These are phyloP conservation scores for Coemansia sp. DNA, from an alignment of 192 early-diverging fungal genomes.

Conservation along the genomic window DNA sequence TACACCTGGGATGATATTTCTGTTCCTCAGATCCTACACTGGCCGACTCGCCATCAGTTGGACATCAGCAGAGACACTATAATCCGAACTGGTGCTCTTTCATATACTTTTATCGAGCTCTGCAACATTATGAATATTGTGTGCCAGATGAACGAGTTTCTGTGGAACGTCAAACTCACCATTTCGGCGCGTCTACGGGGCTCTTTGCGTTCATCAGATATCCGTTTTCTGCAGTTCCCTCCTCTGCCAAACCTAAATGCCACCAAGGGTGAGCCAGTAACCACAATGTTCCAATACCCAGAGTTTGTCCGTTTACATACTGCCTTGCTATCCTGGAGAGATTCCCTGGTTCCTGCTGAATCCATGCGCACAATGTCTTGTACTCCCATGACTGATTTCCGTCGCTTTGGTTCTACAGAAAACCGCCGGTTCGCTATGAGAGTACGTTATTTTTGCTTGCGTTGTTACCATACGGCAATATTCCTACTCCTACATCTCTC, in stretches of 20 bases:
- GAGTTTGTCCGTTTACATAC: conserved; percentile 23
- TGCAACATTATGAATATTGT: conserved; percentile 30
- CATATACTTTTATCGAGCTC: conserved; percentile 37
- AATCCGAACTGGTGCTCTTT: conserved; percentile 29
- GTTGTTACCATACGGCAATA: conserved; percentile 31
- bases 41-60: conserved; percentile 34
- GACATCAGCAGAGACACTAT: conserved; percentile 7
- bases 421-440: conserved; percentile 41
- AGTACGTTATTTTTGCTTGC: conserved; percentile 40
- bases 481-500: conserved; percentile 31
- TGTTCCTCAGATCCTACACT: conserved; percentile 33
- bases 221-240: conserved; percentile 12
- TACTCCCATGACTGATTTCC: conserved; percentile 7
- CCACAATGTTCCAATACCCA: conserved; percentile 28
- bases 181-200: conserved; percentile 10
- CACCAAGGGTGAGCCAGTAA: conserved; percentile 2
- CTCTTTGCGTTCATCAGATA: conserved; percentile 11
- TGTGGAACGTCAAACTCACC: conserved; percentile 33
- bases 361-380: conserved; percentile 6
- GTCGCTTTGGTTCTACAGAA: conserved; percentile 19
- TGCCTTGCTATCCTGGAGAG: conserved; percentile 19
- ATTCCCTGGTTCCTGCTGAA: conserved; percentile 28
- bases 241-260: not conserved
- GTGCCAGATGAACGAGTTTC: conserved; percentile 31
- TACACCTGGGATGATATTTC: conserved; percentile 44